Evolutionary conservation across 116 monocot genomes (phyloP).

Genomic region (Zostera marina): DNA sequence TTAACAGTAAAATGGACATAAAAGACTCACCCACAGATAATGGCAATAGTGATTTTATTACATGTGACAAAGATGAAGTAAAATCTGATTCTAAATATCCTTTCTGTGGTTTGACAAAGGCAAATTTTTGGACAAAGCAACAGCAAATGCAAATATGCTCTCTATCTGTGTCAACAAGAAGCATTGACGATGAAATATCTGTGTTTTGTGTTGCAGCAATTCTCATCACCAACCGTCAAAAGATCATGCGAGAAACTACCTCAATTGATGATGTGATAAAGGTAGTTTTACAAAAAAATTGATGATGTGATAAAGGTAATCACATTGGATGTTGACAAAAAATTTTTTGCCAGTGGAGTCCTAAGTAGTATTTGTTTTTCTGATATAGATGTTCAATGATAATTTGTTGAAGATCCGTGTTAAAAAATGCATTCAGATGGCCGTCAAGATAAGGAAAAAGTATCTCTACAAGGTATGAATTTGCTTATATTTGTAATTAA

Average conservation of each 20-base stretch:
- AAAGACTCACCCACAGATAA: constrained; percentile 11
- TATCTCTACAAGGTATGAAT: constrained; percentile 63
- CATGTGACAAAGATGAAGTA: constrained; percentile 25
- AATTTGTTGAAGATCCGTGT: constrained; percentile 86
- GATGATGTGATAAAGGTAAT: constrained; percentile 87
- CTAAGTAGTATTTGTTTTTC: constrained; percentile 1
- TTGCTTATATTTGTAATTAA: background rate
- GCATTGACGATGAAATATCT: constrained; percentile 56
- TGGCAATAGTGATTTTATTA: constrained; percentile 17
- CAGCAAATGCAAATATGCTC: constrained; percentile 17
- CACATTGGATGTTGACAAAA: background rate
- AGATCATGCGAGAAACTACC: constrained; percentile 66
- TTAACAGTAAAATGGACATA: constrained; percentile 23
- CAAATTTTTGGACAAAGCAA: constrained; percentile 70
- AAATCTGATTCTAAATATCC: constrained; percentile 38
- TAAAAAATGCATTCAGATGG: constrained; percentile 65
- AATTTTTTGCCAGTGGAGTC: no score
- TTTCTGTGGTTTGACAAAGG: constrained; percentile 78
- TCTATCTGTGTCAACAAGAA: constrained; percentile 15
- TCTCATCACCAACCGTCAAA: constrained; percentile 79
- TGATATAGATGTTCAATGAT: constrained; percentile 89
- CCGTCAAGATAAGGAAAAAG: constrained; percentile 93
- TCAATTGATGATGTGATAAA: constrained; percentile 94
- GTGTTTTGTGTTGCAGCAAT: constrained; percentile 97
- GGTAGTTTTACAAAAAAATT: constrained; percentile 32